phyloP scores from a whole-genome alignment of 768 basidiomycete species.

The Lactarius quietus region DNA sequence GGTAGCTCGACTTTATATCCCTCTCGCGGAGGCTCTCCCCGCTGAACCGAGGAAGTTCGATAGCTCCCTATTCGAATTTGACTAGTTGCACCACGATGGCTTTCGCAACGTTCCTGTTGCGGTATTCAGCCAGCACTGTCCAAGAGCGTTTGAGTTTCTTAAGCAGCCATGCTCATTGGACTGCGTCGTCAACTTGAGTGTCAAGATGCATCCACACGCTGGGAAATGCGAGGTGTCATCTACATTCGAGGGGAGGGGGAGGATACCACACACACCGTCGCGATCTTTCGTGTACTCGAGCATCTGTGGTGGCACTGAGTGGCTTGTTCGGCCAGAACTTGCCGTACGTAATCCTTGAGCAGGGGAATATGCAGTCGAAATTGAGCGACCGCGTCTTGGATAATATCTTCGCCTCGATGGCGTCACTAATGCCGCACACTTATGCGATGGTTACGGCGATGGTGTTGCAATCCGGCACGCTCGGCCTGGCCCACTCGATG shows the following conservation, averaged over 20 bases:
- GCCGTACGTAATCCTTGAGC: conserved; percentile 41
- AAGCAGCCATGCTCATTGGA: conserved; percentile 33
- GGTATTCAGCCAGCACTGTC: conserved; percentile 47
- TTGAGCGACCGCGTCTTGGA: conserved; percentile 44
- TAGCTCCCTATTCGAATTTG: conserved; percentile 52
- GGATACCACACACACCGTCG: conserved; percentile 42
- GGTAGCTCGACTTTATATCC: conserved; percentile 40
- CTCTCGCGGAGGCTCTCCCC: conserved; percentile 41
- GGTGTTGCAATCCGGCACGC: too few species aligned
- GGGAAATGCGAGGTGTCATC: too few species aligned
- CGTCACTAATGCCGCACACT: conserved; percentile 45
- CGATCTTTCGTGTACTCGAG: conserved; percentile 44
- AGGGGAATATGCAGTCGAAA: conserved; percentile 47
- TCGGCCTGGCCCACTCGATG: too few species aligned
- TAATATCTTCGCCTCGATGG: conserved; percentile 46
- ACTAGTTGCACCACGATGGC: conserved; percentile 48
- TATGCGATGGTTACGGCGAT: too few species aligned
- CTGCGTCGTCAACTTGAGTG: conserved; percentile 38
- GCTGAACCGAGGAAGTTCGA: conserved; percentile 58
- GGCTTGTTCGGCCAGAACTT: conserved; percentile 40
- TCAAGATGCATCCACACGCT: conserved; percentile 57
- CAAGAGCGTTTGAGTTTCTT: conserved; percentile 47
- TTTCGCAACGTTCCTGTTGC: conserved; percentile 59
- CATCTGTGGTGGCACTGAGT: conserved; percentile 33
- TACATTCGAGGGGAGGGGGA: too few species aligned